Percentiles rank a stretch among this genome's conserved stretches.
Evolutionary conservation across 805 yeast species (phyloP).

Genomic region (Tetrapisispora iriomotensis): DNA sequence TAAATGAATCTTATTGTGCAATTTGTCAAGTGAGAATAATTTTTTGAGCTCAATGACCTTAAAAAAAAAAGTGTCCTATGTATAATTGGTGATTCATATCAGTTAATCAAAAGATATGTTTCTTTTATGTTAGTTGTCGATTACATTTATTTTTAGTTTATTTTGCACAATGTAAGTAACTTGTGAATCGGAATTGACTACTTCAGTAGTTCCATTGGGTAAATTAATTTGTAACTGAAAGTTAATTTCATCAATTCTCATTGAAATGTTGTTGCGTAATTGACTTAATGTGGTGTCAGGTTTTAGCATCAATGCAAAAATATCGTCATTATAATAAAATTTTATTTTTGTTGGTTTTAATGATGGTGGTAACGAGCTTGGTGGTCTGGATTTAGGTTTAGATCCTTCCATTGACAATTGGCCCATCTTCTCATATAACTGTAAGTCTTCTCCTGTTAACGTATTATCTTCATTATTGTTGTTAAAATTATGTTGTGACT

Average conservation of each 20-base stretch:
- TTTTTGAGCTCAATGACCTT: no score
- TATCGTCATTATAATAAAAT: slow-evolving; percentile 71
- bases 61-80: no score
- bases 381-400: slow-evolving; percentile 24
- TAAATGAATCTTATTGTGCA: no score
- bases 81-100: no score
- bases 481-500: neutral
- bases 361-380: slow-evolving; percentile 23
- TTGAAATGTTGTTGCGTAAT: slow-evolving; percentile 40
- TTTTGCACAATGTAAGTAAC: slow-evolving; percentile 27
- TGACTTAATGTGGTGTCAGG: slow-evolving; percentile 39
- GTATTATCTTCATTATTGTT: slow-evolving; percentile 23
- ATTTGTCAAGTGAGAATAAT: no score
- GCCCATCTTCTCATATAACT: slow-evolving; percentile 20
- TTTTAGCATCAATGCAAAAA: slow-evolving; percentile 58
- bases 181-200: slow-evolving; percentile 28
- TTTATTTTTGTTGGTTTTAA: slow-evolving; percentile 44
- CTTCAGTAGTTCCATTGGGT: slow-evolving; percentile 27
- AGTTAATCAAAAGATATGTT: no score
- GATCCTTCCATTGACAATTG: slow-evolving; percentile 18
- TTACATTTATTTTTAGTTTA: slow-evolving; percentile 31
- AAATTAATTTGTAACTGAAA: slow-evolving; percentile 30
- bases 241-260: slow-evolving; percentile 36
- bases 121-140: slow-evolving; percentile 20
- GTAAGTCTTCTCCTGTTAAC: slow-evolving; percentile 26